Evolutionary conservation across 2,329 filamentous ascomycete species (phyloP).

Genomic region (Colletotrichum agaves): DNA sequence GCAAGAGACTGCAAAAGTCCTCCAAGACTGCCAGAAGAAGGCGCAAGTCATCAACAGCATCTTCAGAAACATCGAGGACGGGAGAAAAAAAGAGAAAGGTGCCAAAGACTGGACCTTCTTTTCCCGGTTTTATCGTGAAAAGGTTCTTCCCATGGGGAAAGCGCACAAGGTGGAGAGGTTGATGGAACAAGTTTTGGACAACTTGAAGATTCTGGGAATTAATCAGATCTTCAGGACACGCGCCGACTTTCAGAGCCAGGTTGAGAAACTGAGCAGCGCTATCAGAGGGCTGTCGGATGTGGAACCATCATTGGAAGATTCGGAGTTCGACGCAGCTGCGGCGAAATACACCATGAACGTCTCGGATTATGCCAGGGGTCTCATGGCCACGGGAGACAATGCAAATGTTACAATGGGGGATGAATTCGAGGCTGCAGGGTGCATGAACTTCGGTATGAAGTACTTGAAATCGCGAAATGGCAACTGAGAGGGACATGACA

Average conservation of each 20-base stretch:
- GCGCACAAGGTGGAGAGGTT: constrained; percentile 19
- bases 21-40: background rate
- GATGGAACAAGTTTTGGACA: constrained; percentile 19
- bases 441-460: constrained; percentile 21
- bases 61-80: constrained; percentile 7
- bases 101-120: constrained; percentile 9
- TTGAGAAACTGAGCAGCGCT: constrained; percentile 3
- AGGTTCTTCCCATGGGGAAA: constrained; percentile 10
- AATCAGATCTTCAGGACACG: constrained; percentile 9
- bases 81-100: background rate
- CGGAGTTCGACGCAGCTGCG: constrained; percentile 7
- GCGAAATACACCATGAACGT: background rate
- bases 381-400: background rate
- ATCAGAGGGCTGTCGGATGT: constrained; percentile 16
- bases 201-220: constrained; percentile 13
- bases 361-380: background rate
- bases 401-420: constrained; percentile 13
- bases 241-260: constrained; percentile 5
- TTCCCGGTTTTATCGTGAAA: constrained; percentile 8
- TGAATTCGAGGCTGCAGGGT: background rate
- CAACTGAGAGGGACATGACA: background rate
- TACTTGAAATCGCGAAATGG: background rate
- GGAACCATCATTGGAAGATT: constrained; percentile 20
- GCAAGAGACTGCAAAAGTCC: background rate
- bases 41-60: constrained; percentile 1